Conservation (phyloP, 1,284 basidiomycete species). For the Irpex sp. region DNA sequence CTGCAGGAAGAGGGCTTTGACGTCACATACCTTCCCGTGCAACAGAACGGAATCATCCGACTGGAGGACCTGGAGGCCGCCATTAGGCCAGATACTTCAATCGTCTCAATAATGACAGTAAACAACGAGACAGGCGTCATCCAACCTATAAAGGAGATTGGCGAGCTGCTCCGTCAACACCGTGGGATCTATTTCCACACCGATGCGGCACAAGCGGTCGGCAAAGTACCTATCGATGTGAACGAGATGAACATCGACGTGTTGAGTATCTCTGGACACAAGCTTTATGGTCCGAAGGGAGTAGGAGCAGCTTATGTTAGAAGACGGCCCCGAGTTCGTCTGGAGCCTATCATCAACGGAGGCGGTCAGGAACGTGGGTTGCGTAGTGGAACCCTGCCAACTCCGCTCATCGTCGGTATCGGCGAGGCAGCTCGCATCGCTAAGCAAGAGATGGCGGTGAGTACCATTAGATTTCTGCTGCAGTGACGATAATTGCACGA, state of each 20-base stretch:
- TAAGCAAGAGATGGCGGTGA: conserved; percentile 87
- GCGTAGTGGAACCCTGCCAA: conserved; percentile 90
- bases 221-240: conserved; percentile 90
- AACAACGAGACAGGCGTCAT: conserved; percentile 99
- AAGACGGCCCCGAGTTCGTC: conserved; percentile 86
- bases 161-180: conserved; percentile 77
- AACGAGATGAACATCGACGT: conserved; percentile 96
- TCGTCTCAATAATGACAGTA: conserved; percentile 91
- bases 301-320: conserved; percentile 95
- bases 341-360: conserved; percentile 94
- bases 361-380: conserved; percentile 98
- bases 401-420: conserved; percentile 88
- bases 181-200: conserved; percentile 95
- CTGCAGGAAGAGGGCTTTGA: conserved; percentile 97
- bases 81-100: conserved; percentile 29
- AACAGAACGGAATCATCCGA: conserved; percentile 78
- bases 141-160: conserved; percentile 96
- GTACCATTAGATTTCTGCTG: conserved; percentile 33
- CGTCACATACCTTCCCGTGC: conserved; percentile 94
- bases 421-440: conserved; percentile 96
- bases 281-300: conserved; percentile 98
- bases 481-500: conserved; percentile 52
- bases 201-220: conserved; percentile 95
- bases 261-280: conserved; percentile 96
- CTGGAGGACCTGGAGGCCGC: conserved; percentile 34